phyloP scores from a whole-genome alignment of 192 early-diverging fungal species.

The Chytriomyces hyalinus region DNA sequence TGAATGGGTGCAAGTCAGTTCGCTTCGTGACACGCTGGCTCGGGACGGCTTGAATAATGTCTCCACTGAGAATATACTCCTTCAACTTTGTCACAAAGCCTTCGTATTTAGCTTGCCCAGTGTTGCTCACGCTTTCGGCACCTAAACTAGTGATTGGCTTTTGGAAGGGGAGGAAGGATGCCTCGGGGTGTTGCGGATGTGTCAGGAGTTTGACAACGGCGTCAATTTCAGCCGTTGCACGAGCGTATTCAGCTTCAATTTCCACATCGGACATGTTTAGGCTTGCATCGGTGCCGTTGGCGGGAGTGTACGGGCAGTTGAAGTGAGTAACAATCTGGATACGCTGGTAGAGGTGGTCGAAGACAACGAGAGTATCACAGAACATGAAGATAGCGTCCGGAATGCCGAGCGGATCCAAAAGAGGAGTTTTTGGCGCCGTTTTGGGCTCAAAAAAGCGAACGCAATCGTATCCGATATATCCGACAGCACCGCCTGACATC shows the following conservation, averaged over 20 bases:
- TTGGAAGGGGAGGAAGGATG: slow-evolving; percentile 71
- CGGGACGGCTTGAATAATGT: slow-evolving; percentile 98
- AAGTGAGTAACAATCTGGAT: slow-evolving; percentile 91
- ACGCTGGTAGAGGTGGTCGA: slow-evolving; percentile 91
- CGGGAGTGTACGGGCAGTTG: not conserved
- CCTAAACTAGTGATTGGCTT: slow-evolving; percentile 59
- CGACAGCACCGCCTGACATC: slow-evolving; percentile 86
- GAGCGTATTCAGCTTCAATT: slow-evolving; percentile 68
- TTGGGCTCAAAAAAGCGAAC: slow-evolving; percentile 97
- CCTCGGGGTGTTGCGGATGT: slow-evolving; percentile 65
- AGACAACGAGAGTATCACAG: slow-evolving; percentile 94
- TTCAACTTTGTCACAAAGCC: slow-evolving; percentile 86
- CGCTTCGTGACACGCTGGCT: slow-evolving; percentile 86
- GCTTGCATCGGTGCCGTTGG: slow-evolving; percentile 28
- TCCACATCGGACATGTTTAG: slow-evolving; percentile 49
- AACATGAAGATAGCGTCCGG: slow-evolving; percentile 95
- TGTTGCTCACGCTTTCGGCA: slow-evolving; percentile 81
- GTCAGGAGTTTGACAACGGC: slow-evolving; percentile 67
- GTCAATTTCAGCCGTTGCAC: slow-evolving; percentile 73
- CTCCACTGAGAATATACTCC: slow-evolving; percentile 90
- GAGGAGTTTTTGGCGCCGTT: slow-evolving; percentile 58
- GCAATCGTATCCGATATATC: slow-evolving; percentile 97
- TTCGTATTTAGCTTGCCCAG: slow-evolving; percentile 90
- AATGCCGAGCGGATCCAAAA: slow-evolving; percentile 84
- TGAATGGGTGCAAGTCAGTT: slow-evolving; percentile 95